Conservation (phyloP, 208 protist genomes). For the Trypanosoma boissoni region DNA sequence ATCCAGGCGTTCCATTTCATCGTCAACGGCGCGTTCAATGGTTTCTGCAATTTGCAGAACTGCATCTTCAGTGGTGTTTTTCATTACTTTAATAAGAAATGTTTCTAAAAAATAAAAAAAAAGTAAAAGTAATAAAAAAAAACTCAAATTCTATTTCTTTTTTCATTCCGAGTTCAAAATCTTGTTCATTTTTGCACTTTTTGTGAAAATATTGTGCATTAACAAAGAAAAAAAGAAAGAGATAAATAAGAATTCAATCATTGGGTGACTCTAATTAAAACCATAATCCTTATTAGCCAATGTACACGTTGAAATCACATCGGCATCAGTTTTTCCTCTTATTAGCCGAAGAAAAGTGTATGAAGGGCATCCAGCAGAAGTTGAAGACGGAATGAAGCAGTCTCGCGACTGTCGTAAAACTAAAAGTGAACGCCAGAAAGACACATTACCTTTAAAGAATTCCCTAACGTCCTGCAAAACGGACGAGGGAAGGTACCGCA, state of each 20-base stretch:
- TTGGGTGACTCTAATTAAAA: conserved; percentile 9
- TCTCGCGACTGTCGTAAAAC: conserved; percentile 29
- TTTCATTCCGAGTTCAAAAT: conserved; percentile 1
- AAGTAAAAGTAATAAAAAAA: conserved; percentile 13
- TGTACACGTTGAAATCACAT: conserved; percentile 51
- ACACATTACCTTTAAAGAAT: conserved; percentile 22
- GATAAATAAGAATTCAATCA: not conserved
- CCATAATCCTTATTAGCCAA: conserved; percentile 35
- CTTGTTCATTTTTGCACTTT: not conserved
- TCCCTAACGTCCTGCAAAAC: conserved; percentile 36
- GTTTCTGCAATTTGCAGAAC: conserved; percentile 73
- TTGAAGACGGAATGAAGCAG: too few relatives aligned
- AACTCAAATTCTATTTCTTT: not conserved
- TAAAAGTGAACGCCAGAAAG: conserved; percentile 30
- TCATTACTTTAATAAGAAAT: conserved; percentile 19
- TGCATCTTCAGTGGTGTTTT: conserved; percentile 43
- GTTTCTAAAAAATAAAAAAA: conserved; percentile 15
- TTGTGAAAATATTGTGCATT: conserved; percentile 12
- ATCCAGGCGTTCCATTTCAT: conserved; percentile 80
- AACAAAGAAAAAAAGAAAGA: conserved; percentile 5
- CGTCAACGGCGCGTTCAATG: conserved; percentile 85
- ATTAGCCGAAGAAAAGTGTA: conserved; percentile 57
- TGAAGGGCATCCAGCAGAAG: conserved; percentile 65
- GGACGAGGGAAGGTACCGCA: conserved; percentile 35
- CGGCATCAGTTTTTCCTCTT: conserved; percentile 39